Evolutionary conservation across 495 filamentous ascomycete genomes (phyloP).

Genomic region (Aspergillus biplanus): DNA sequence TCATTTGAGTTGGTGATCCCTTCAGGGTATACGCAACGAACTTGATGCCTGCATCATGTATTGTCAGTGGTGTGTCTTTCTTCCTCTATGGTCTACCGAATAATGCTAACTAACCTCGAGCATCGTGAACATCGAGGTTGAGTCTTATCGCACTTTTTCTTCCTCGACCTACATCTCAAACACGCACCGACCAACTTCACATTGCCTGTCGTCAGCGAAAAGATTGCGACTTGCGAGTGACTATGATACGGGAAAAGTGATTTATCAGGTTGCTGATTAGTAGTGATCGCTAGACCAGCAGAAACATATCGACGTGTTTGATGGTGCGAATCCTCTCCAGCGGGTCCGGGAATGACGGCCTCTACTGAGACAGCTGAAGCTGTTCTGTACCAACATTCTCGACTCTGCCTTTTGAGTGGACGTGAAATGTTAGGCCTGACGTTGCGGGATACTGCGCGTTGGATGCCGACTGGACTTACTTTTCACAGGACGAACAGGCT

Average conservation of each 20-base stretch:
- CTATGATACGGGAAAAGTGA: neutral
- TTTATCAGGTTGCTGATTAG: neutral
- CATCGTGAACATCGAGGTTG: neutral
- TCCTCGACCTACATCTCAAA: constrained; percentile 2
- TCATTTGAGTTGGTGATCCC: neutral
- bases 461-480: neutral
- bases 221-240: neutral
- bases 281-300: neutral
- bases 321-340: neutral
- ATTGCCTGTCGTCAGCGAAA: neutral
- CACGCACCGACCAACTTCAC: neutral
- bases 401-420: neutral
- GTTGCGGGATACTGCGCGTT: neutral
- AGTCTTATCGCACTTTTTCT: neutral
- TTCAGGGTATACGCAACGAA: neutral
- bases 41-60: neutral
- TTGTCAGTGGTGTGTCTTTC: too few relatives aligned
- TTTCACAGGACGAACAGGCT: constrained; percentile 1
- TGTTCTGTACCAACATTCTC: neutral
- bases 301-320: neutral
- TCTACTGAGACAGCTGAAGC: neutral
- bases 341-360: neutral
- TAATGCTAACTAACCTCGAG: too few relatives aligned
- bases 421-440: too few relatives aligned
- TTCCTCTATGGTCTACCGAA: too few relatives aligned